Percentiles rank a stretch among this genome's conserved stretches.
phyloP scores from a whole-genome alignment of 2,329 filamentous ascomycete genomes.

The Scytalidium sp. region DNA sequence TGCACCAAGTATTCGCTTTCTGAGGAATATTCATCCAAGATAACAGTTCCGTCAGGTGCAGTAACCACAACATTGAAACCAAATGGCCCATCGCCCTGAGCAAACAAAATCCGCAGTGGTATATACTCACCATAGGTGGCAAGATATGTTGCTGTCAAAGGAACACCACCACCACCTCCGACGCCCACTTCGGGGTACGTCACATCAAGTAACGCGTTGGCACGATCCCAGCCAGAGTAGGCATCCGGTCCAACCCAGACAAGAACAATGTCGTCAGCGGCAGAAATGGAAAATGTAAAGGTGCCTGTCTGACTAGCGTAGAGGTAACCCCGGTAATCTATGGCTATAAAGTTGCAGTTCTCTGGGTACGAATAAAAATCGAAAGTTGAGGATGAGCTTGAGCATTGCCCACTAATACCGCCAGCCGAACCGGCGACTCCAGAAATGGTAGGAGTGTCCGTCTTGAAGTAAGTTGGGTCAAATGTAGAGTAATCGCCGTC shows the following conservation, averaged over 20 bases:
- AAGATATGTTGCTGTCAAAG: background rate
- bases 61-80: background rate
- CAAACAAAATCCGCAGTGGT: background rate
- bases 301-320: conserved; percentile 14
- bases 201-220: conserved; percentile 2
- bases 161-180: background rate
- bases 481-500: background rate
- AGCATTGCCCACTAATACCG: background rate
- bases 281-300: conserved; percentile 17
- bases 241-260: conserved; percentile 21
- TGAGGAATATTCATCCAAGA: background rate
- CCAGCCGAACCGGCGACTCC: background rate
- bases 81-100: background rate
- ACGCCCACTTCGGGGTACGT: background rate
- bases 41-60: background rate
- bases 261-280: conserved; percentile 18
- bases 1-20: background rate
- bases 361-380: background rate
- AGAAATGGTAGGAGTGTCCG: background rate
- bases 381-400: background rate
- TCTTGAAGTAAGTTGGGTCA: background rate
- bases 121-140: background rate
- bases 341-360: background rate
- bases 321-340: conserved; percentile 15
- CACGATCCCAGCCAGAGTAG: conserved; percentile 15